Base-by-base conservation (phyloP, 2,329 filamentous ascomycete species). In the Aspergillus persii region DNA sequence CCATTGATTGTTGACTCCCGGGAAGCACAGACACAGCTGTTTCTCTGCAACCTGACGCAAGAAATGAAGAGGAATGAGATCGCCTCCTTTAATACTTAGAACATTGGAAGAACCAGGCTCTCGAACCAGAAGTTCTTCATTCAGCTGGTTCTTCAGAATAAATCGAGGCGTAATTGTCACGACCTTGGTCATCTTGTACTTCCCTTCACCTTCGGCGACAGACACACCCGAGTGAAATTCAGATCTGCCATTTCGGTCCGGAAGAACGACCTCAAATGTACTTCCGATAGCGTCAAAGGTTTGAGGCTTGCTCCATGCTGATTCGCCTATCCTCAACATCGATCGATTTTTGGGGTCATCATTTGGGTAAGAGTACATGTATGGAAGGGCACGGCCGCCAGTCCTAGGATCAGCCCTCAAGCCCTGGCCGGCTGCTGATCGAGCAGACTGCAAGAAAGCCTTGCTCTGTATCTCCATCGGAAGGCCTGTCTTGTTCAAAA, bases 241-340 rank as follows among this genome's bases (percentile, higher is more conserved):
- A 2, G 88, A 88, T 62, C 84, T 81, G 48, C 85, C 88, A 47
- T 83, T 84, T 2, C 84, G 78, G 0, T 92, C 91, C 53, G 90
- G 89, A 36, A 99, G 82, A 36, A 95, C 85, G 39, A 96, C 90
- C 67, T 97, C 93, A 15, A 92, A 89, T 0, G 89, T 92, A 69
- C 94, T 98, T 33, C 95, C 95, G 64, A 99, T 95, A 23, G 95
- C 95, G 71, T 99, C 96, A 68, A 99, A 96, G 83, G 92, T 97
- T 73, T 98, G 94, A 0, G 94, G 92, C 72, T 95, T 96, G 78
- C 95, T 98, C 96, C 95, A 99, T 61, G 88, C 86, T 0, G 95
- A 97, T 56, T 96, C 90, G 4, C 90, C 92, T 46, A 97, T 86
- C 77, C 91, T 96, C 60, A 99, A 80, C 49, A 96, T 80, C 6